phyloP scores from a whole-genome alignment of 2,329 filamentous ascomycete species.

The Hypoxylon sp. region DNA sequence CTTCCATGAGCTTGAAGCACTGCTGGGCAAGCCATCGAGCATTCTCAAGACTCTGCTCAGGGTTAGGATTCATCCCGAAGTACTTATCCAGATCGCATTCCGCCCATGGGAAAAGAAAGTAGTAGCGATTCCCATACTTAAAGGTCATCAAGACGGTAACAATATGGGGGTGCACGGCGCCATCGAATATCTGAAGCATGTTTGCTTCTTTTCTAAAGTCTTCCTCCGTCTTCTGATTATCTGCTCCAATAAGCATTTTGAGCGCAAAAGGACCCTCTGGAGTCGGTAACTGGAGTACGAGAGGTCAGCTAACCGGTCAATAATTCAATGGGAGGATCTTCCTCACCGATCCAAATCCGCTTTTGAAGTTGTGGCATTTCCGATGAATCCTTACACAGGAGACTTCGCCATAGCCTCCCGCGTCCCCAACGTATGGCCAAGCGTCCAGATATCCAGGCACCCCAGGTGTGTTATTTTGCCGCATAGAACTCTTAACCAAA shows the following conservation, averaged over 20 bases:
- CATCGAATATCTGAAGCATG: conserved; percentile 34
- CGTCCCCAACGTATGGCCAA: too few species aligned
- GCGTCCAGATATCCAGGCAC: too few species aligned
- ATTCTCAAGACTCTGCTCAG: background rate
- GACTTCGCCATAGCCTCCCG: conserved; percentile 27
- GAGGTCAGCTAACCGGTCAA: too few species aligned
- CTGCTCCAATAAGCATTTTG: conserved; percentile 4
- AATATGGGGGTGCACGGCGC: conserved; percentile 43
- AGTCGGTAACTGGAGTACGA: conserved; percentile 17
- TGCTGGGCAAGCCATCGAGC: conserved; percentile 33
- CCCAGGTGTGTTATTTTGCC: too few species aligned
- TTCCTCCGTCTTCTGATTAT: background rate
- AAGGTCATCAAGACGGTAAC: conserved; percentile 46
- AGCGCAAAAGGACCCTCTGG: conserved; percentile 21
- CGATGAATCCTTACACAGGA: conserved; percentile 27
- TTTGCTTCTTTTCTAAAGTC: conserved; percentile 20
- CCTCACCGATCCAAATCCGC: conserved; percentile 13
- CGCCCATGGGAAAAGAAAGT: conserved; percentile 52
- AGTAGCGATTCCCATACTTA: conserved; percentile 33
- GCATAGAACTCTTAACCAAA: background rate
- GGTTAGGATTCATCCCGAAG: conserved; percentile 28
- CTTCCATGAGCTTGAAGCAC: conserved; percentile 22
- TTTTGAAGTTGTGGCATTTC: conserved; percentile 24
- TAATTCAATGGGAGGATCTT: too few species aligned
- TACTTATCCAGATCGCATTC: conserved; percentile 45